Conservation (phyloP, 148 eudicot genomes). For the Silene uniflora region DNA sequence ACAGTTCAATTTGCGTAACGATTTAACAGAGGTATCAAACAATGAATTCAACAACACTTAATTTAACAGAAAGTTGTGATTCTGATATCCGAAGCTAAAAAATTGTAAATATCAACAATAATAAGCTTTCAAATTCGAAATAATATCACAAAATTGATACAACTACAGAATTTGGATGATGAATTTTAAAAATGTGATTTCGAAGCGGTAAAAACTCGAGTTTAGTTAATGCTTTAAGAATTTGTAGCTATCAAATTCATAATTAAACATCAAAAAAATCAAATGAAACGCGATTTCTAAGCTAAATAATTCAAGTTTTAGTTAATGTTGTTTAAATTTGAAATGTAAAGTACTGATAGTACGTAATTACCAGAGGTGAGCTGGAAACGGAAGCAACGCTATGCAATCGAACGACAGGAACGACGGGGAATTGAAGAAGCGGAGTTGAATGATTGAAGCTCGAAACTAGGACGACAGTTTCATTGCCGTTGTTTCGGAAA, state of each 20-base stretch:
- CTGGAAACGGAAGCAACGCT: slow-evolving; percentile 17
- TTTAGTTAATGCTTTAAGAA: neutral
- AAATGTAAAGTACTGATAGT: too few relatives aligned
- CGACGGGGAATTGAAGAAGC: slow-evolving; percentile 20
- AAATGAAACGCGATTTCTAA: neutral
- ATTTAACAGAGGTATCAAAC: neutral
- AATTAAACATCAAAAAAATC: neutral
- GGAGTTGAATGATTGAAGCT: slow-evolving; percentile 7
- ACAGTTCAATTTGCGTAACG: neutral
- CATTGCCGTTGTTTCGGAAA: neutral
- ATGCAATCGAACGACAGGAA: slow-evolving; percentile 19
- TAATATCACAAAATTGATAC: neutral
- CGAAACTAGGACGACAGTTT: neutral
- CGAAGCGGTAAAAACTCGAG: neutral
- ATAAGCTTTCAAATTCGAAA: neutral
- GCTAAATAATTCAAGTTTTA: too few relatives aligned
- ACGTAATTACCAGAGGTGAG: neutral
- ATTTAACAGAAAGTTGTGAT: neutral
- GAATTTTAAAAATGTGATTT: neutral
- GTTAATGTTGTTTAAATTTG: neutral
- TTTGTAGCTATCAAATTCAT: neutral
- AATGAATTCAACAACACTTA: neutral
- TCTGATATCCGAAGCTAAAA: neutral
- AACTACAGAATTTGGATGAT: neutral
- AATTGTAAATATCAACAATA: too few relatives aligned